These are phyloP conservation scores for Suillus cothurnatus DNA, from an alignment of 768 basidiomycete species.

Conservation along the genomic window DNA sequence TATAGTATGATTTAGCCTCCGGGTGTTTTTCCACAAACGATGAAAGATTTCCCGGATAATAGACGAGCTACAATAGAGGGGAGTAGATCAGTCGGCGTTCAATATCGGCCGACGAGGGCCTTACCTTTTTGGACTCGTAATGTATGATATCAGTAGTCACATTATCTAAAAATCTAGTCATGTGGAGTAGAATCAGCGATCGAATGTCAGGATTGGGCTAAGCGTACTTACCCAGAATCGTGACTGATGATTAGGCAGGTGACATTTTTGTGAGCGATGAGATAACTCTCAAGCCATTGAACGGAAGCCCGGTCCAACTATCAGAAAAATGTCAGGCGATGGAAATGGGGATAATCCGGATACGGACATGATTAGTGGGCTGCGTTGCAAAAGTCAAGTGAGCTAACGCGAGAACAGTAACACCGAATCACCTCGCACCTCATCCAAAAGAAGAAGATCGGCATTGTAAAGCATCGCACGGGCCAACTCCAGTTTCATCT, in stretches of 20 bases:
- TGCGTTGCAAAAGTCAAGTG: conserved; percentile 36
- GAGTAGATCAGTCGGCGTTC: conserved; percentile 20
- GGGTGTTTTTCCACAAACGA: conserved; percentile 88
- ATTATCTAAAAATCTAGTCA: conserved; percentile 83
- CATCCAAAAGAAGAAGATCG: conserved; percentile 81
- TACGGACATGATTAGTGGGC: conserved; percentile 89
- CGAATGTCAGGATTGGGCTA: conserved; percentile 4
- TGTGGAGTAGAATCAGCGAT: conserved; percentile 12
- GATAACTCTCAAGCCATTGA: conserved; percentile 88
- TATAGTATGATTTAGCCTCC: conserved; percentile 96
- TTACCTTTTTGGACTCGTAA: conserved; percentile 91
- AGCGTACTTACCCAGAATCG: conserved; percentile 80
- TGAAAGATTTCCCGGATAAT: conserved; percentile 92
- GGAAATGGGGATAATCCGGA: conserved; percentile 18
- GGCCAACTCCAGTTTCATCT: conserved; percentile 97
- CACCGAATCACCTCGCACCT: conserved; percentile 45
- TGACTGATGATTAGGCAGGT: conserved; percentile 95
- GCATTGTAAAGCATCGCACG: conserved; percentile 97
- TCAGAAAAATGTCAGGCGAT: conserved; percentile 19
- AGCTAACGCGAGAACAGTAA: conserved; percentile 9
- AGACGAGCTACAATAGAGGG: conserved; percentile 63
- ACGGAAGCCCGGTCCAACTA: conserved; percentile 86
- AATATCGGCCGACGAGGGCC: conserved; percentile 16
- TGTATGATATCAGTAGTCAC: conserved; percentile 97
- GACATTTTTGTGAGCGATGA: conserved; percentile 76